phyloP scores from a whole-genome alignment of 2,329 filamentous ascomycete species.

The Fusarium staphyleae region DNA sequence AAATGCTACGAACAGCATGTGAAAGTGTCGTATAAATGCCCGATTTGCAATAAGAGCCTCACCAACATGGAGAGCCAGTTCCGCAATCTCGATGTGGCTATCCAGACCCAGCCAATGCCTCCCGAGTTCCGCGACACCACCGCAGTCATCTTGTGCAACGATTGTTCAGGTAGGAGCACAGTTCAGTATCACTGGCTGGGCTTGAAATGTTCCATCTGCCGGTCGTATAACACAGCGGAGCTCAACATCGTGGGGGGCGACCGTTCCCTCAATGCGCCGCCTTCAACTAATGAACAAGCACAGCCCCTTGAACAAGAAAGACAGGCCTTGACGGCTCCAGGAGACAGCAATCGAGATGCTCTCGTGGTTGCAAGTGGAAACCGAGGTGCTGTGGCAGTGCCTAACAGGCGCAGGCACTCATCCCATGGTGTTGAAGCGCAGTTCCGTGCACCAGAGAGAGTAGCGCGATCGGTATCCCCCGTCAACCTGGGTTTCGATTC shows the following conservation, averaged over 20 bases:
- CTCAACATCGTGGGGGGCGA: slow-evolving; percentile 63
- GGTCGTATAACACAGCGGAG: slow-evolving; percentile 74
- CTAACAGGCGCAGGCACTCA: slow-evolving; percentile 50
- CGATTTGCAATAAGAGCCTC: slow-evolving; percentile 95
- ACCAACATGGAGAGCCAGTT: slow-evolving; percentile 98
- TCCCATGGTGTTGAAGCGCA: slow-evolving; percentile 48
- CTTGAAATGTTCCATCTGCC: slow-evolving; percentile 80
- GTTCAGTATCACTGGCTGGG: slow-evolving; percentile 95
- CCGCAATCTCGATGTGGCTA: slow-evolving; percentile 86
- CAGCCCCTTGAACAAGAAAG: too few species aligned
- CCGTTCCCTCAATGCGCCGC: slow-evolving; percentile 36
- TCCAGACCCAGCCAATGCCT: slow-evolving; percentile 91
- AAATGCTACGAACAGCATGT: slow-evolving; percentile 89
- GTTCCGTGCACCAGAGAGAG: slow-evolving; percentile 48
- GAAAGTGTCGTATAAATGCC: slow-evolving; percentile 91
- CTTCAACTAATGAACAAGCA: slow-evolving; percentile 38
- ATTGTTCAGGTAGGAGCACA: slow-evolving; percentile 87
- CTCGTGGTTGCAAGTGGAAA: slow-evolving; percentile 19
- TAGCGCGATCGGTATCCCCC: slow-evolving; percentile 56
- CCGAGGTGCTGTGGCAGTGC: slow-evolving; percentile 19
- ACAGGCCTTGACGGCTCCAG: slow-evolving; percentile 12
- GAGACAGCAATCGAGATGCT: slow-evolving; percentile 19
- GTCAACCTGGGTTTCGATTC: slow-evolving; percentile 39
- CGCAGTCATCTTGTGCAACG: slow-evolving; percentile 90
- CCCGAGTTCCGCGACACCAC: slow-evolving; percentile 78